A percentile compares a stretch with the other conserved stretches of the same genome.
Conservation (phyloP, 2,329 filamentous ascomycete species). For the Fusarium concolor region DNA sequence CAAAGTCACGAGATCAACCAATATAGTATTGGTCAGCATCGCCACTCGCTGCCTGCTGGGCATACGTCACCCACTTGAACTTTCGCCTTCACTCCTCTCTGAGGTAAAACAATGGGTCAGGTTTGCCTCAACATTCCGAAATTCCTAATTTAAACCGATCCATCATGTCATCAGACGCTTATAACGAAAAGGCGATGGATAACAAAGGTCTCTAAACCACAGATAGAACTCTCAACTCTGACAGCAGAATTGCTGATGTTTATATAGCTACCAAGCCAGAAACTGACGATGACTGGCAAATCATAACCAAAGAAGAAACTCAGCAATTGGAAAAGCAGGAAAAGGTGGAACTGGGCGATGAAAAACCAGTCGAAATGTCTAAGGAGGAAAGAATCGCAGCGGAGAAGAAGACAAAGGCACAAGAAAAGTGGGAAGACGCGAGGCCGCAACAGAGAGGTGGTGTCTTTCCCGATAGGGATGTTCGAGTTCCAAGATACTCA, state of each 20-base stretch:
- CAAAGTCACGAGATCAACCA: background rate
- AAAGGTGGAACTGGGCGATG: fast-evolving
- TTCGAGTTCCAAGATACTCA: slow-evolving; percentile 5
- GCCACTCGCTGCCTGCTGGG: background rate
- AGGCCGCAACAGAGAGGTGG: slow-evolving; percentile 1
- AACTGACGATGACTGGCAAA: slow-evolving; percentile 22
- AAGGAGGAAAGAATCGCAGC: background rate
- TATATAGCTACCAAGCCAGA: background rate
- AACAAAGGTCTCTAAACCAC: background rate
- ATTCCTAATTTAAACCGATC: no score
- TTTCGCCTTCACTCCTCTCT: background rate
- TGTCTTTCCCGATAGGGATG: background rate
- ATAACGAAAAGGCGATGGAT: background rate
- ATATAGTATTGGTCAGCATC: background rate
- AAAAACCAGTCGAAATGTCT: fast-evolving
- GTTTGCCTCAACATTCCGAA: no score
- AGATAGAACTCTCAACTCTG: background rate
- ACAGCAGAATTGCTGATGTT: background rate
- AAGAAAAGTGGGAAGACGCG: background rate
- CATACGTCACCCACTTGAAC: background rate
- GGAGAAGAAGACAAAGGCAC: background rate
- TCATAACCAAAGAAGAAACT: slow-evolving; percentile 1
- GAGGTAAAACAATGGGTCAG: no score
- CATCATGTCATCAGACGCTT: background rate
- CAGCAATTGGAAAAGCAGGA: no score